These are phyloP conservation scores for Tilletia indica DNA, from an alignment of 1,284 basidiomycete species.

Conservation along the genomic window DNA sequence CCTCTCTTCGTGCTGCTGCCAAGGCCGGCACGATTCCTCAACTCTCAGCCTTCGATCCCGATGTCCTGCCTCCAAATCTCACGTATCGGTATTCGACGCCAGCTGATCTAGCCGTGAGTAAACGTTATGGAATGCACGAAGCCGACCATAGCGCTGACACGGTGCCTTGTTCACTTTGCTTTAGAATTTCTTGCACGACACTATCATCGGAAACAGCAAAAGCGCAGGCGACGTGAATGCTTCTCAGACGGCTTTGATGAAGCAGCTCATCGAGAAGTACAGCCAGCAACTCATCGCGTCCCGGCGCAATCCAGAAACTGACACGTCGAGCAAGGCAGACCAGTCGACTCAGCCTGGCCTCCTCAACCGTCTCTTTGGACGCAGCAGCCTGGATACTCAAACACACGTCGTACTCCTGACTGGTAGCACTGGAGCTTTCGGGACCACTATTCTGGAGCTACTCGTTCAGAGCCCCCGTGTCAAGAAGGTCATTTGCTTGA, in stretches of 20 bases:
- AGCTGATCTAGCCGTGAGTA: background rate
- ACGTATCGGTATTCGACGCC: slow-evolving; percentile 14
- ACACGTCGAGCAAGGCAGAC: background rate
- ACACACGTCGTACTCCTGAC: background rate
- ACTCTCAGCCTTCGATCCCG: background rate
- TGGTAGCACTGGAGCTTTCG: slow-evolving; percentile 10
- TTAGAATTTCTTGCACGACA: background rate
- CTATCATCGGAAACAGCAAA: background rate
- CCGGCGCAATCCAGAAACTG: background rate
- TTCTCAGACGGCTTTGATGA: background rate
- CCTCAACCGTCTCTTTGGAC: background rate
- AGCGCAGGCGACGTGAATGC: background rate
- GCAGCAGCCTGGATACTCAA: background rate
- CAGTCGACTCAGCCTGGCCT: background rate
- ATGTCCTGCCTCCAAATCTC: background rate
- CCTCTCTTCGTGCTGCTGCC: background rate
- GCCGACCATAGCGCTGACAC: background rate
- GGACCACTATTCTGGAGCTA: background rate
- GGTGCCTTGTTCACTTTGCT: background rate
- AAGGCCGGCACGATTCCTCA: background rate
- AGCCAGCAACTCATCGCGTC: background rate
- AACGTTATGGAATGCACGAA: background rate
- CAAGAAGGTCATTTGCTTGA: slow-evolving; percentile 13
- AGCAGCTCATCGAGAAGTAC: slow-evolving; percentile 4
- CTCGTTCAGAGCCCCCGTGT: background rate